phyloP scores from a whole-genome alignment of 2,329 filamentous ascomycete genomes.

The Fusarium buxicola region DNA sequence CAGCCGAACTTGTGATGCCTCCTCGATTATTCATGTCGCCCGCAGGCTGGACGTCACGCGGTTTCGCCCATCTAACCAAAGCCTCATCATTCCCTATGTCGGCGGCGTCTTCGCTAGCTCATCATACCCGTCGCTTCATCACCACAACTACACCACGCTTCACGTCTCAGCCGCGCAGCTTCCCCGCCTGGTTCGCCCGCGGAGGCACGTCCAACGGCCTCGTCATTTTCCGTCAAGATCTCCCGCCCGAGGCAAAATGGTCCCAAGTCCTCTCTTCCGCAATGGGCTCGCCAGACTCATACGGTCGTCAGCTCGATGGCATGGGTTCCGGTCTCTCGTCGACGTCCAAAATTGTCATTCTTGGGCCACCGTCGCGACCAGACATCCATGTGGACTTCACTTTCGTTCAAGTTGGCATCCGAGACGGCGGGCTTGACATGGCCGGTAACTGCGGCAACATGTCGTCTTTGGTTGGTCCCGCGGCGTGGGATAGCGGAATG shows the following conservation, averaged over 20 bases:
- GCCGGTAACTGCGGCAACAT: slow-evolving; percentile 83
- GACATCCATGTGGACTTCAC: slow-evolving; percentile 76
- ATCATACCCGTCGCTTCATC: slow-evolving; percentile 15
- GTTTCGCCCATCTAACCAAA: slow-evolving; percentile 3
- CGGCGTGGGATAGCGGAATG: slow-evolving; percentile 50
- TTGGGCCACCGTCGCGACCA: slow-evolving; percentile 61
- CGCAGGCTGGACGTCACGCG: neutral
- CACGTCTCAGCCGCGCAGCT: slow-evolving; percentile 39
- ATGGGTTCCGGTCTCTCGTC: slow-evolving; percentile 77
- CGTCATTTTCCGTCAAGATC: slow-evolving; percentile 56
- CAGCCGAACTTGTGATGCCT: slow-evolving; percentile 3
- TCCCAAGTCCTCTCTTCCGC: slow-evolving; percentile 65
- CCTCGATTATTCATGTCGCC: neutral
- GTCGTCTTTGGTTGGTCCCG: slow-evolving; percentile 72
- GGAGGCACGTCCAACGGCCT: slow-evolving; percentile 78
- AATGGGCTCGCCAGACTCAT: slow-evolving; percentile 74
- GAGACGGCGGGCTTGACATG: slow-evolving; percentile 69
- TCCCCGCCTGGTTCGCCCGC: slow-evolving; percentile 60
- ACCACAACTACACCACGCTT: slow-evolving; percentile 4
- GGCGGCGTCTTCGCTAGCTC: neutral
- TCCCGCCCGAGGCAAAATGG: slow-evolving; percentile 53
- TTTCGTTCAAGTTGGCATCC: slow-evolving; percentile 76
- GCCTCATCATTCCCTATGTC: neutral
- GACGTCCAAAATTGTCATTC: slow-evolving; percentile 77
- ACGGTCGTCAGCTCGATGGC: slow-evolving; percentile 78